Evolutionary conservation across 768 basidiomycete species (phyloP).

Genomic region (Leucocoprinus leucothites): DNA sequence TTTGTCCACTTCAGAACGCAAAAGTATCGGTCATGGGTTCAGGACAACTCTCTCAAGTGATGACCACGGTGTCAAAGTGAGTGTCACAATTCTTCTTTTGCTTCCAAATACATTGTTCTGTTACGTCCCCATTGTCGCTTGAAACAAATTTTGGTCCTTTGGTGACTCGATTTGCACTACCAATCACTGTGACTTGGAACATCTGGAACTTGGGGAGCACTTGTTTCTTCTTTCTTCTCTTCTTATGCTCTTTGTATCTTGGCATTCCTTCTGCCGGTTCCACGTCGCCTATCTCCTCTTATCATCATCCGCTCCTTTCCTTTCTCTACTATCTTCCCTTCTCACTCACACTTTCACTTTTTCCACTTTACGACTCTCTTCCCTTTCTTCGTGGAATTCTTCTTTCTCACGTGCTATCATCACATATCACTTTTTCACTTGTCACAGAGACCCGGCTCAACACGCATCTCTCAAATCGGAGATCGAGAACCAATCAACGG

Average conservation of each 20-base stretch:
- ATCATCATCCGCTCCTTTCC: not conserved
- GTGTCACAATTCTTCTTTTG: constrained; percentile 16
- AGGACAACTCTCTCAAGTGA: constrained; percentile 88
- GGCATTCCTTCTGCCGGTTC: not conserved
- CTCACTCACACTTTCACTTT: not conserved
- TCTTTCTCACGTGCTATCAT: not conserved
- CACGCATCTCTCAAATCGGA: constrained; percentile 72
- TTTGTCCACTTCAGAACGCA: constrained; percentile 56
- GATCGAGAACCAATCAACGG: constrained; percentile 87
- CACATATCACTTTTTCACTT: no score
- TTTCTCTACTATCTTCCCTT: not conserved
- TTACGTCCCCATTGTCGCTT: not conserved
- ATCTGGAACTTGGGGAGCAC: no score
- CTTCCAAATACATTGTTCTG: not conserved
- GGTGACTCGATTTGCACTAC: not conserved
- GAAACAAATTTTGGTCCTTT: not conserved
- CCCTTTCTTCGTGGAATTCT: not conserved
- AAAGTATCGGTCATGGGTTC: constrained; percentile 96
- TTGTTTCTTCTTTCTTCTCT: not conserved
- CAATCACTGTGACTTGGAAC: not conserved
- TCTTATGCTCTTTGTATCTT: not conserved
- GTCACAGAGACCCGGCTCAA: constrained; percentile 69
- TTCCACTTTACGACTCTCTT: not conserved
- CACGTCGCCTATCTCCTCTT: not conserved
- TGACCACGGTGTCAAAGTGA: constrained; percentile 85